A percentile compares a stretch with the other conserved stretches of the same genome.
Evolutionary conservation across 805 yeast genomes (phyloP).

Genomic region (Wickerhamiella allomyrinae): DNA sequence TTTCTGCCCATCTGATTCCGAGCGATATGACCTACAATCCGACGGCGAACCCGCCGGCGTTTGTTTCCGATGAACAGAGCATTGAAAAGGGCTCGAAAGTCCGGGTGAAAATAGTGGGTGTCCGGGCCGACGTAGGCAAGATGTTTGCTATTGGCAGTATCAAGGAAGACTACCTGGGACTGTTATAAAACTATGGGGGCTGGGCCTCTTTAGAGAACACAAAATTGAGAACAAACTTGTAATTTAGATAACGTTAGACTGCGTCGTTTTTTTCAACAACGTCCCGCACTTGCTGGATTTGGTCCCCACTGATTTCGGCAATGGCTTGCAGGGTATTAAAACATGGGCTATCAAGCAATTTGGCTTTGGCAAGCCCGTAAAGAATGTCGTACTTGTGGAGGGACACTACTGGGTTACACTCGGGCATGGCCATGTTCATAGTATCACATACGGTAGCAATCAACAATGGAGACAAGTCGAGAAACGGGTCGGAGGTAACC

Average conservation of each 20-base stretch:
- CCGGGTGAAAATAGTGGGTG: slow-evolving; percentile 90
- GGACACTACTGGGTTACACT: slow-evolving; percentile 19
- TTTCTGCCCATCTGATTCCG: slow-evolving; percentile 88
- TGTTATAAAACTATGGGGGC: slow-evolving; percentile 25
- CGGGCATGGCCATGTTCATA: slow-evolving; percentile 8
- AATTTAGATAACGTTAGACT: too few relatives aligned
- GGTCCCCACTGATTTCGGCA: background rate
- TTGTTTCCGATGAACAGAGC: slow-evolving; percentile 85
- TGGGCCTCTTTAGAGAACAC: background rate
- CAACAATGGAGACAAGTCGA: slow-evolving; percentile 14
- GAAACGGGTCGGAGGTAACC: slow-evolving; percentile 22
- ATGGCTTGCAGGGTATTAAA: slow-evolving; percentile 6
- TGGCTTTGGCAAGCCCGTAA: slow-evolving; percentile 16
- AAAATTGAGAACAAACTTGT: background rate
- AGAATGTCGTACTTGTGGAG: slow-evolving; percentile 20
- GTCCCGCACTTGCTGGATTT: background rate
- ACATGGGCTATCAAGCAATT: slow-evolving; percentile 7
- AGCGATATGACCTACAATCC: slow-evolving; percentile 88
- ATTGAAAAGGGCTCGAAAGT: slow-evolving; percentile 90
- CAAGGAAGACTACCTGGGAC: slow-evolving; percentile 94
- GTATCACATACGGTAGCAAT: slow-evolving; percentile 7
- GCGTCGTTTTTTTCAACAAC: too few relatives aligned
- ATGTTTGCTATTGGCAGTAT: slow-evolving; percentile 96
- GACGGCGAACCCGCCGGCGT: slow-evolving; percentile 96
- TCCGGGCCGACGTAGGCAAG: slow-evolving; percentile 92